Evolutionary conservation across 768 basidiomycete genomes (phyloP), one percentile per base, ranked within the genome.

Genomic region (Phaeotremella skinneri): DNA sequence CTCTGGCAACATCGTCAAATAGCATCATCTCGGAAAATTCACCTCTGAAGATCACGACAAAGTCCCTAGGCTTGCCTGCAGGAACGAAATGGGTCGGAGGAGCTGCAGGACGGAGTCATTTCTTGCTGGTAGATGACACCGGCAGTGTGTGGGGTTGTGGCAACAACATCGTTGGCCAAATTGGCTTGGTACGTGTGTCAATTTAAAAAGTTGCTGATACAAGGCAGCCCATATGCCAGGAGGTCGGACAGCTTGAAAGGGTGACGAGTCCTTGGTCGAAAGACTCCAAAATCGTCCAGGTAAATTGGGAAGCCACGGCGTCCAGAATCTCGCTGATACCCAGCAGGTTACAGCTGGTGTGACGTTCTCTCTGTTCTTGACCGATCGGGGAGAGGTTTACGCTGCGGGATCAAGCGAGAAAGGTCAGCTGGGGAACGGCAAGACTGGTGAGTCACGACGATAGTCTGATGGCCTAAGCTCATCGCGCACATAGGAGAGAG

Each of bases 381-480:
- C 90, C 1, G 85, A 85, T 51, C 82, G 82, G n/a, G 94, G 92
- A 30, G 49, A 66, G 88, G 90, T 94, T 2, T 97, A 87, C 68
- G 83, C 90, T 1, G 87, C 91, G 63, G 94, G 94, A 31, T 92
- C 89, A 51, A 90, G 86, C 21, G 92, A 96, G 77, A 86, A 90
- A 58, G 94, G 94, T 1, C 93, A 96, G 64, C 81, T 97, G 0
- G 94, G 91, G 0, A 93, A 91, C 73, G 94, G 93, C 17, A 85
- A 85, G 63, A 93, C 91, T 0, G 91, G 93, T n/a, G 23, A 39
- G 63, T 52, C 31, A n/a, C 27, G 21, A 31, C 9, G 31, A 20
- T 43, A 21, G 25, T 26, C 16, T 4, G 29, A 23, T 16, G 23
- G 5, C n/a, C 16, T n/a, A 30, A 32, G 56, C 55, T 60, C 31